Conservation (phyloP, 179 eudicot genomes). For the Actinidia arguta region DNA sequence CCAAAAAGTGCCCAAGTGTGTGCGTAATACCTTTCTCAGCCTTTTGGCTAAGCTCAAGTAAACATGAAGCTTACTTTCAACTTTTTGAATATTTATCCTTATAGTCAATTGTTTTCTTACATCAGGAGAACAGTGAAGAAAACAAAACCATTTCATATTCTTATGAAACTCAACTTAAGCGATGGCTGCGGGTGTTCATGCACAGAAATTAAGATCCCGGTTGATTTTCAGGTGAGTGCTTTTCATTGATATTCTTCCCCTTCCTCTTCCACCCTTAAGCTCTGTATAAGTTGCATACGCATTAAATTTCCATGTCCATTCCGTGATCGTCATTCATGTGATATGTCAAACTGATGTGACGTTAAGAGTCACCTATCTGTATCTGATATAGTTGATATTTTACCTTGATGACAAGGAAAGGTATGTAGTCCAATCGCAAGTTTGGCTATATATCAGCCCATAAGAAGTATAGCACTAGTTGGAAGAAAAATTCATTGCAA, state of each 20-base stretch:
- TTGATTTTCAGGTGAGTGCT: slow-evolving; percentile 62
- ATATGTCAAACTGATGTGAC: not conserved
- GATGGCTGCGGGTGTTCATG: slow-evolving; percentile 67
- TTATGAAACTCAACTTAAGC: slow-evolving; percentile 64
- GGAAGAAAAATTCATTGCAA: too few relatives aligned
- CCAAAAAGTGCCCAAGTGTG: too few relatives aligned
- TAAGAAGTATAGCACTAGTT: not conserved
- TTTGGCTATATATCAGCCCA: not conserved
- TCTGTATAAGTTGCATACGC: not conserved
- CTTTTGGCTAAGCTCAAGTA: too few relatives aligned
- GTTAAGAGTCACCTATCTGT: not conserved
- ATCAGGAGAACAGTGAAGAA: slow-evolving; percentile 58
- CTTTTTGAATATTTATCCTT: slow-evolving; percentile 13
- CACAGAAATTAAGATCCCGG: slow-evolving; percentile 52
- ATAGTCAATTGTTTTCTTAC: slow-evolving; percentile 14
- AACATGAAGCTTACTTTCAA: too few relatives aligned
- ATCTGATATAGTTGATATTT: not conserved
- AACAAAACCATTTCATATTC: slow-evolving; percentile 47
- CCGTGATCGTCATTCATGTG: not conserved
- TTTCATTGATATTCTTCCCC: not conserved
- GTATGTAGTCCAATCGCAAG: not conserved
- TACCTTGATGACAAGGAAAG: not conserved
- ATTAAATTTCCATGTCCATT: not conserved
- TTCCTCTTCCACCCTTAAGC: not conserved
- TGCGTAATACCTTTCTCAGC: too few relatives aligned